A percentile compares a stretch with the other conserved stretches of the same genome.
These are phyloP conservation scores for Epichloe gansuensis DNA, from an alignment of 2,329 filamentous ascomycete genomes.

Conservation along the genomic window DNA sequence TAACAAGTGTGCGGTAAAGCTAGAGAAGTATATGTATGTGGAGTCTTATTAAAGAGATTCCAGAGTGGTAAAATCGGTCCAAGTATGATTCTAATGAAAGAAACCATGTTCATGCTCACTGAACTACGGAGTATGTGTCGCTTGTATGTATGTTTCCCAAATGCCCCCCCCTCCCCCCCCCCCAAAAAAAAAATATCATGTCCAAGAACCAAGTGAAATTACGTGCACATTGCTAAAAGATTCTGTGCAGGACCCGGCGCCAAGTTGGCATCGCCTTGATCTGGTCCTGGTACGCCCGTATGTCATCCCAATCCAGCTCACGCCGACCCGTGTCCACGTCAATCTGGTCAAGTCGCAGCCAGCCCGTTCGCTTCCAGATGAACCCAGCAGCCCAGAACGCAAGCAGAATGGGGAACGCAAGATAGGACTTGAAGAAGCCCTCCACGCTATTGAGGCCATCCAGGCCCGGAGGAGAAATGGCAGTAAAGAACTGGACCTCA, in stretches of 20 bases:
- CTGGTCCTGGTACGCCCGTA: slow-evolving; percentile 8
- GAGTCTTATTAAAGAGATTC: no score
- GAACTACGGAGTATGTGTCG: not conserved
- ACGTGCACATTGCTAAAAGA: slow-evolving; percentile 4
- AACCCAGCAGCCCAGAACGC: slow-evolving; percentile 44
- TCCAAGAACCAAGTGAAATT: not conserved
- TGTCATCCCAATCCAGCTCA: slow-evolving; percentile 29
- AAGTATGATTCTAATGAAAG: not conserved
- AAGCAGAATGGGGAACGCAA: slow-evolving; percentile 39
- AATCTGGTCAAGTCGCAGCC: slow-evolving; percentile 45
- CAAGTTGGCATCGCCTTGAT: slow-evolving; percentile 7
- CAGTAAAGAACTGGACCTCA: slow-evolving; percentile 30
- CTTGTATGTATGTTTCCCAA: not conserved
- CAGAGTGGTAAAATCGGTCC: no score
- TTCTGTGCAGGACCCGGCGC: slow-evolving; percentile 7
- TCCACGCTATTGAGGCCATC: slow-evolving; percentile 25
- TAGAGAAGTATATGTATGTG: no score
- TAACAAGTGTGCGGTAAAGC: no score
- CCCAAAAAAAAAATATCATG: not conserved
- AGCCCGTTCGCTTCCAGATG: slow-evolving; percentile 51
- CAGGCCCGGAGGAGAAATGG: slow-evolving; percentile 26
- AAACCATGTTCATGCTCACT: not conserved
- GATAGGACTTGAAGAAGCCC: slow-evolving; percentile 41
- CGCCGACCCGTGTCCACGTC: slow-evolving; percentile 55
- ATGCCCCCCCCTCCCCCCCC: no score